phyloP scores from a whole-genome alignment of 2,329 filamentous ascomycete species.

The Colletotrichum sp. region DNA sequence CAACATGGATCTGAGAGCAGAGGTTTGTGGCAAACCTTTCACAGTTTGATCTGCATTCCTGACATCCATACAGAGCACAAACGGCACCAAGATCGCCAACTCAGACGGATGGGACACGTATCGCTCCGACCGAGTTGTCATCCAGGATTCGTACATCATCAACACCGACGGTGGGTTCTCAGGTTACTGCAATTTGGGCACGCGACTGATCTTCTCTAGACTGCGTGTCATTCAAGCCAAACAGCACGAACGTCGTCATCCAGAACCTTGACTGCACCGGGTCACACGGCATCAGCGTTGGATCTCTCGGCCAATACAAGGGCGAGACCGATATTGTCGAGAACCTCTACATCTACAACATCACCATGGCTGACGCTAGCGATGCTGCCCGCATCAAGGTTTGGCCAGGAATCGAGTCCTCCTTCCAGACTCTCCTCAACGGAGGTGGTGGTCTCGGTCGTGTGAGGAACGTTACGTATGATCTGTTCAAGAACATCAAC shows the following conservation, averaged over 20 bases:
- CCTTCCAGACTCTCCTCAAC: slow-evolving; percentile 61
- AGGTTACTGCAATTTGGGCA: too few species aligned
- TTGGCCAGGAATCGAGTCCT: slow-evolving; percentile 59
- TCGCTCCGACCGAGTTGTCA: slow-evolving; percentile 65
- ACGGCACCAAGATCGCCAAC: slow-evolving; percentile 69
- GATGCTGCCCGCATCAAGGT: slow-evolving; percentile 76
- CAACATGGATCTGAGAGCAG: slow-evolving; percentile 57
- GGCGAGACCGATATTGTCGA: slow-evolving; percentile 70
- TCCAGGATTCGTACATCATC: slow-evolving; percentile 68
- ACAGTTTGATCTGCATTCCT: not conserved
- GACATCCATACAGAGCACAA: slow-evolving; percentile 45
- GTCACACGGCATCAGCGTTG: slow-evolving; percentile 76
- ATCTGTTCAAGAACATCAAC: slow-evolving; percentile 60
- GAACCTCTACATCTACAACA: slow-evolving; percentile 68
- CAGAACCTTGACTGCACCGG: slow-evolving; percentile 72
- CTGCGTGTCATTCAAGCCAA: slow-evolving; percentile 78
- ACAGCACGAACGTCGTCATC: slow-evolving; percentile 71
- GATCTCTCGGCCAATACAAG: slow-evolving; percentile 71
- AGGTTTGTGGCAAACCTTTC: slow-evolving; percentile 27
- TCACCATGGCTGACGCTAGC: slow-evolving; percentile 61
- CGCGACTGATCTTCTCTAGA: slow-evolving; percentile 32
- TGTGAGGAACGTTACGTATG: slow-evolving; percentile 67
- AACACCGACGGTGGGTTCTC: slow-evolving; percentile 58
- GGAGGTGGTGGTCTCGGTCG: slow-evolving; percentile 62
- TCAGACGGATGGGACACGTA: slow-evolving; percentile 58